These are phyloP conservation scores for Globisporangium cylindrosporum DNA, from an alignment of 352 stramenopile genomes.

Conservation along the genomic window DNA sequence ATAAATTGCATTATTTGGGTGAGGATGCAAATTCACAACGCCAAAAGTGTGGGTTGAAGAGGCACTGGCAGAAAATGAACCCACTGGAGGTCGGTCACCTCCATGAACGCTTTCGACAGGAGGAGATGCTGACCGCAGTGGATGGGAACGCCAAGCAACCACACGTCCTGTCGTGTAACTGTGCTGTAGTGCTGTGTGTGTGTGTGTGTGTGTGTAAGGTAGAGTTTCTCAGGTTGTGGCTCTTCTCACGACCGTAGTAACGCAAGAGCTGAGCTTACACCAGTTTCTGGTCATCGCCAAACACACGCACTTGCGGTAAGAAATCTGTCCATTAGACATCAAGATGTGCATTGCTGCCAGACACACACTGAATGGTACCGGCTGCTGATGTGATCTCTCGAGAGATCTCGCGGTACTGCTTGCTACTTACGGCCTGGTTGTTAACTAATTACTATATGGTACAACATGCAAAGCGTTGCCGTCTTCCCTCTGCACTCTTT, in stretches of 20 bases:
- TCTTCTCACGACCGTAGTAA: neutral
- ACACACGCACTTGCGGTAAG: neutral
- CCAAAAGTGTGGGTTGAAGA: neutral
- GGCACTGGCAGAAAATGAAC: neutral
- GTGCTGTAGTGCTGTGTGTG: too few relatives aligned
- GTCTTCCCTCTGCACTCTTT: neutral
- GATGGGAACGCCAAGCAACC: too few relatives aligned
- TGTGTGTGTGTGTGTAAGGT: too few relatives aligned
- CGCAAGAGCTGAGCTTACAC: neutral
- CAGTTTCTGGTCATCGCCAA: neutral
- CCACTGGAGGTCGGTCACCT: neutral
- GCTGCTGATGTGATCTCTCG: neutral
- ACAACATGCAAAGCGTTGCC: slow-evolving; percentile 4
- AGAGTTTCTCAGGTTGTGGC: neutral
- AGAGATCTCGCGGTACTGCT: neutral
- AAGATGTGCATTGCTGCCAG: neutral
- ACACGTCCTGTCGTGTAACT: too few relatives aligned
- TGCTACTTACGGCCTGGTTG: neutral
- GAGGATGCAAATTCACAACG: neutral
- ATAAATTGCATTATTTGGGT: neutral
- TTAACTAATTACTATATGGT: neutral
- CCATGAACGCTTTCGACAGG: too few relatives aligned
- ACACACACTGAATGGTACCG: neutral
- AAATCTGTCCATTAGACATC: neutral
- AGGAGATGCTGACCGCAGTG: too few relatives aligned